Evolutionary conservation across 257 asterid species (phyloP), one percentile per base, ranked within the genome.

Genomic region (Salvia rosmarinus): DNA sequence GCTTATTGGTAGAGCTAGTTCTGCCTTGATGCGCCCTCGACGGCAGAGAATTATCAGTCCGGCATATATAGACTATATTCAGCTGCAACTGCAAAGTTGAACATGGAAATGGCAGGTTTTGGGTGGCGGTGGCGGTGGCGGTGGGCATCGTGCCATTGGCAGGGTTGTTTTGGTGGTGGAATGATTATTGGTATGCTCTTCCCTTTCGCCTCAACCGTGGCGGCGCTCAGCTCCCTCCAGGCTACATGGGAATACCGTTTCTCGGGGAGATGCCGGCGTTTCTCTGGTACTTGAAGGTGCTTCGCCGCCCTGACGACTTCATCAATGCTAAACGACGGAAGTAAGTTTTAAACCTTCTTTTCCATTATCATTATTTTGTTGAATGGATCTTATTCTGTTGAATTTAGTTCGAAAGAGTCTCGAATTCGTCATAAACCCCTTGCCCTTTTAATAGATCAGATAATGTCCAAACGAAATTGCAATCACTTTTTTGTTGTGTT

Each of bases 201-300:
- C n/a, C 84, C 23, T 56, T 34, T 0, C 35, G 2, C 46, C 50
- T 67, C 68, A 65, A 71, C 30, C 82, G 64, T 1, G 52, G 67
- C 21, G n/a, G n/a, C n/a, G 40, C 80, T 17, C 71, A 71, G 76
- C 87, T 85, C 39, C n/a, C 93, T 30, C 87, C 88, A 0, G 90
- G 88, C 54, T 56, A 76, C 59, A 87, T 87, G 90, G 93, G 90
- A 4, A 14, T 87, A 6, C 93, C 93, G 8, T 71, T 83, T 67
- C 40, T 85, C 6, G 90, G 93, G 47, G 93, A 87, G 67, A 82
- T 61, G 87, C 32, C 64, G 49, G 3, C 73, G 4, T 87, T 87
- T 72, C 74, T 87, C 20, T 87, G 85, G 82, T 87, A 85, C 78
- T 85, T 85, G 80, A 85, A 82, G 76, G 0, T 83, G 61, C 37